A percentile compares a stretch with the other conserved stretches of the same genome.
Conservation (phyloP, 2,329 filamentous ascomycete genomes). For the Diplodia scrobiculata region DNA sequence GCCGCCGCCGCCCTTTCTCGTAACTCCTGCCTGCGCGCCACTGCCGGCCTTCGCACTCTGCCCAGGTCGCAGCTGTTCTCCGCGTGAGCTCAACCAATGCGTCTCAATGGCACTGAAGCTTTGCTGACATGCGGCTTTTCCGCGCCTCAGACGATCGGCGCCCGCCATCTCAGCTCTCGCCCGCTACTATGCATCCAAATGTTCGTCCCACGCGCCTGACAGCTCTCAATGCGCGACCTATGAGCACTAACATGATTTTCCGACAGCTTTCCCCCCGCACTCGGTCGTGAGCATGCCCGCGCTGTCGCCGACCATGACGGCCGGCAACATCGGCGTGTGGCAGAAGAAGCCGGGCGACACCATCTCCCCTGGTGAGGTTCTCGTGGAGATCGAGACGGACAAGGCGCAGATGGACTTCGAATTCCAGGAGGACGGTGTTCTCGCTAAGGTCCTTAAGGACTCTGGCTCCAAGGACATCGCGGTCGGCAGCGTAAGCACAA, state of each 20-base stretch:
- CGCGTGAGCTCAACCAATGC: slow-evolving; percentile 6
- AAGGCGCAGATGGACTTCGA: slow-evolving; percentile 99
- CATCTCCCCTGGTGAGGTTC: slow-evolving; percentile 86
- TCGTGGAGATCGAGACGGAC: slow-evolving; percentile 98
- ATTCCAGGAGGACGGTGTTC: slow-evolving; percentile 95
- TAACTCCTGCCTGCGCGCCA: slow-evolving; percentile 46
- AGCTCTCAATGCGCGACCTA: slow-evolving; percentile 27
- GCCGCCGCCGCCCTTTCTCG: slow-evolving; percentile 53
- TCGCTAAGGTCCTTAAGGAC: slow-evolving; percentile 92
- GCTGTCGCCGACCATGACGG: slow-evolving; percentile 94
- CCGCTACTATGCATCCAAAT: slow-evolving; percentile 70
- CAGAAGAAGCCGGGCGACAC: slow-evolving; percentile 94
- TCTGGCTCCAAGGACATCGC: slow-evolving; percentile 90
- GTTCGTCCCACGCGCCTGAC: slow-evolving; percentile 48
- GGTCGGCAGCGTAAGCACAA: slow-evolving; percentile 76
- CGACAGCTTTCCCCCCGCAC: slow-evolving; percentile 85
- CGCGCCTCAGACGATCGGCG: slow-evolving; percentile 44
- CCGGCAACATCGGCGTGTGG: slow-evolving; percentile 95
- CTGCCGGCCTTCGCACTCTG: slow-evolving; percentile 50
- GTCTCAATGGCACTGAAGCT: slow-evolving; percentile 1
- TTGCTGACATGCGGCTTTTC: slow-evolving; percentile 37
- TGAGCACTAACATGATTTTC: slow-evolving; percentile 25
- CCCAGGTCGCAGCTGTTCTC: slow-evolving; percentile 41
- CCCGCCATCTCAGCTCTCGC: slow-evolving; percentile 62
- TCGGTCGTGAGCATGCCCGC: slow-evolving; percentile 97